Conservation (phyloP, 176 grass and related monocot species). For the Musa beccarii region DNA sequence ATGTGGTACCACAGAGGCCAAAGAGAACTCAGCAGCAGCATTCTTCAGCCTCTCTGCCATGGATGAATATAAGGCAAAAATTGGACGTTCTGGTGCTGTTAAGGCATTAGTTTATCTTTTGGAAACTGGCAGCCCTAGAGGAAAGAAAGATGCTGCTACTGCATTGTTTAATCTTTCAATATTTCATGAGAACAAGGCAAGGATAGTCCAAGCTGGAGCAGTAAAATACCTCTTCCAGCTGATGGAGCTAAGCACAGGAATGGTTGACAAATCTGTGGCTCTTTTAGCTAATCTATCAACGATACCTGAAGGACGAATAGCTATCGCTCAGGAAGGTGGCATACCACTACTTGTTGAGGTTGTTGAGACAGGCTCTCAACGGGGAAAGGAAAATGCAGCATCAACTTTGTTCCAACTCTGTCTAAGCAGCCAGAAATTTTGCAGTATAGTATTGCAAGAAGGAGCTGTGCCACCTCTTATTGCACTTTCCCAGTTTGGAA, state of each 20-base stretch:
- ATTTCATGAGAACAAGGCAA: constrained; percentile 38
- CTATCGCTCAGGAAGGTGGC: constrained; percentile 31
- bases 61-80: constrained; percentile 34
- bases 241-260: constrained; percentile 32
- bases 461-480: constrained; percentile 45
- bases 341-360: constrained; percentile 40
- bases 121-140: constrained; percentile 32
- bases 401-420: constrained; percentile 32
- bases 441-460: constrained; percentile 45
- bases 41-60: constrained; percentile 37
- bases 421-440: constrained; percentile 34
- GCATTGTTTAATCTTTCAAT: constrained; percentile 40
- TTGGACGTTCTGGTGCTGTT: constrained; percentile 40
- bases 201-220: constrained; percentile 34
- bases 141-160: constrained; percentile 43
- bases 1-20: constrained; percentile 32
- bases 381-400: constrained; percentile 32
- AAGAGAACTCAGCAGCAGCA: constrained; percentile 41
- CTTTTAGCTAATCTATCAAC: constrained; percentile 36
- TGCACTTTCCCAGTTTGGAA: constrained; percentile 48
- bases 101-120: constrained; percentile 40
- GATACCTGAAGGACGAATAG: constrained; percentile 33
- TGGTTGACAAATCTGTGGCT: constrained; percentile 40
- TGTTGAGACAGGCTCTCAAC: constrained; percentile 27
- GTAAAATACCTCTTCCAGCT: constrained; percentile 31